Evolutionary conservation across 495 filamentous ascomycete genomes (phyloP).

Genomic region (Echria macrotheca): DNA sequence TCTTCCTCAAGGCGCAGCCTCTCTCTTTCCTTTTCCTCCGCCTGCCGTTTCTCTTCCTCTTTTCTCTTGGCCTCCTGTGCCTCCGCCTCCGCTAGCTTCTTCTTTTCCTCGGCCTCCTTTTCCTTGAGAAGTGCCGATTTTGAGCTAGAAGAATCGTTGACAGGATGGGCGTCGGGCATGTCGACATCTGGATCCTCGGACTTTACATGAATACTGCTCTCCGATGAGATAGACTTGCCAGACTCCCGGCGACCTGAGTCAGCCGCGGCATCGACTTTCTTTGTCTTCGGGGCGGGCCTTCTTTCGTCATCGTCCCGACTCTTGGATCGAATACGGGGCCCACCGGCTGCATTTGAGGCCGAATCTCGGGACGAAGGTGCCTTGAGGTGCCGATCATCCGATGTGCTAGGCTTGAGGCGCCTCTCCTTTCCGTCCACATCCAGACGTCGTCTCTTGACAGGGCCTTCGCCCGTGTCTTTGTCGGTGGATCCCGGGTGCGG

Average conservation of each 20-base stretch:
- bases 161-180: slow-evolving; percentile 38
- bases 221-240: slow-evolving; percentile 31
- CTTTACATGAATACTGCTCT: slow-evolving; percentile 44
- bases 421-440: slow-evolving; percentile 42
- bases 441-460: slow-evolving; percentile 44
- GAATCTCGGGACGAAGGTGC: slow-evolving; percentile 32
- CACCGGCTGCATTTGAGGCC: slow-evolving; percentile 15
- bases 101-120: slow-evolving; percentile 47
- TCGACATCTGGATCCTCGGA: slow-evolving; percentile 44
- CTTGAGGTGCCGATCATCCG: slow-evolving; percentile 38
- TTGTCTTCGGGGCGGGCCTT: slow-evolving; percentile 30
- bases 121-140: slow-evolving; percentile 40
- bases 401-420: slow-evolving; percentile 32
- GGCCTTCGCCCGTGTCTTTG: slow-evolving; percentile 49
- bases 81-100: slow-evolving; percentile 23
- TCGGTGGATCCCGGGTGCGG: slow-evolving; percentile 53
- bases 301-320: slow-evolving; percentile 36
- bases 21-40: slow-evolving; percentile 21
- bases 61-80: slow-evolving; percentile 14
- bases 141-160: slow-evolving; percentile 25
- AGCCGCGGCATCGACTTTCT: slow-evolving; percentile 24
- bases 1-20: slow-evolving; percentile 19
- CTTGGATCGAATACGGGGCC: slow-evolving; percentile 18
- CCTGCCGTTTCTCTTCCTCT: slow-evolving; percentile 16
- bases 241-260: slow-evolving; percentile 35